Evolutionary conservation across 768 basidiomycete species (phyloP), one percentile per base, ranked within the genome.

Genomic region (Boletus edulis): DNA sequence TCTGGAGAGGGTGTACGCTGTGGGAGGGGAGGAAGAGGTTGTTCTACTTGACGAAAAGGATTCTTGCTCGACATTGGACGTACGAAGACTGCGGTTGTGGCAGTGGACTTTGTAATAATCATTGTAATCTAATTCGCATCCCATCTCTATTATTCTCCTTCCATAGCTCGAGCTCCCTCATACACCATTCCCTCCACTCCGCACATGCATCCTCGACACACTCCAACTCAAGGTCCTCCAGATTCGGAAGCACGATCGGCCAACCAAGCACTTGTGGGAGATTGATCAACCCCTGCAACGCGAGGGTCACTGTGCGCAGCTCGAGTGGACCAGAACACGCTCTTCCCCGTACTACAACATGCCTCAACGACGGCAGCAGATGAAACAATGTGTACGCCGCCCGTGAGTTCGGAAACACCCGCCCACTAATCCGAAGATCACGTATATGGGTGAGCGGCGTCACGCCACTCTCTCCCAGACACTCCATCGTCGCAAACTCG

Each of bases 31-130:
- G 49, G 62, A 8, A 46, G 62, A 1, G 57, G 53, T 29, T 54
- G 52, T 40, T 44, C 18, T 14, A 18, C 24, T 10, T 18, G 34
- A 35, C 63, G 58, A 54, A 67, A 65, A 0, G 66, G 61, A 53
- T 67, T 67, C 29, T 18, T 65, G 32, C n/a, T 50, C 11, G 54
- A 45, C 57, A 67, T 66, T 13, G 38, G 27, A 27, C 17, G 45
- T 15, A 29, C 3, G 2, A 13, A 17, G 22, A 29, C 34, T 5
- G 34, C 34, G 11, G 14, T 14, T 14, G 34, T 35, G 34, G 34
- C 34, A 13, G 34, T 35, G 34, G 9, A 29, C 29, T 29, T 29
- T 29, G 29, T 29, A 29, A 29, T n/a, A n/a, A n/a, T n/a, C n/a
- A n/a, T n/a, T n/a, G n/a, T n/a, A n/a, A n/a, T n/a, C n/a, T n/a